These are phyloP conservation scores for Lichtheimia ornata DNA, from an alignment of 371 early-diverging fungal genomes.

Conservation along the genomic window DNA sequence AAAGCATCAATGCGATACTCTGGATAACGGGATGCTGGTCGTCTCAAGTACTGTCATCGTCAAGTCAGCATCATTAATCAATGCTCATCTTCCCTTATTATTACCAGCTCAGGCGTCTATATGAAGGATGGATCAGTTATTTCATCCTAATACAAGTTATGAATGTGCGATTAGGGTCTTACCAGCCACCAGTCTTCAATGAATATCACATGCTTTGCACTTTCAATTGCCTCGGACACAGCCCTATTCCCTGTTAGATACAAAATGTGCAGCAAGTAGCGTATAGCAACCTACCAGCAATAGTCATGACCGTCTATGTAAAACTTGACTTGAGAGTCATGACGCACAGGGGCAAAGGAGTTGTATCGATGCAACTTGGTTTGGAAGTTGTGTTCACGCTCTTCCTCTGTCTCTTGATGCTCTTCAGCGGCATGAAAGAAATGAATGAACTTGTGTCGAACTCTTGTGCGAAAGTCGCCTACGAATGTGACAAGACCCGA, in stretches of 20 bases:
- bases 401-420: slow-evolving; percentile 21
- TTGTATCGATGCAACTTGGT: slow-evolving; percentile 68
- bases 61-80: neutral
- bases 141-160: neutral
- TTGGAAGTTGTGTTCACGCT: slow-evolving; percentile 28
- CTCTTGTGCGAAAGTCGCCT: neutral
- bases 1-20: slow-evolving; percentile 83
- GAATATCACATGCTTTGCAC: slow-evolving; percentile 76
- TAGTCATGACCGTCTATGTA: slow-evolving; percentile 87
- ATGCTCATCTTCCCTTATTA: neutral
- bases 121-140: neutral
- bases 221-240: slow-evolving; percentile 76
- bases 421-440: slow-evolving; percentile 24
- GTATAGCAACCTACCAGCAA: slow-evolving; percentile 46
- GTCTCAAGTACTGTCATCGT: slow-evolving; percentile 66
- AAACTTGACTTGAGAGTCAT: slow-evolving; percentile 65
- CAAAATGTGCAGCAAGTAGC: neutral
- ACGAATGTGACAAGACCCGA: slow-evolving; percentile 6
- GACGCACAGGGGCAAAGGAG: slow-evolving; percentile 83
- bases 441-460: slow-evolving; percentile 22
- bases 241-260: slow-evolving; percentile 39
- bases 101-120: slow-evolving; percentile 54
- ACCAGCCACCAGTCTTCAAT: slow-evolving; percentile 95
- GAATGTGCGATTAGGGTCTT: slow-evolving; percentile 14
- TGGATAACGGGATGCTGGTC: slow-evolving; percentile 74